phyloP scores from a whole-genome alignment of 2,329 filamentous ascomycete species.

The Claviceps maximensis region DNA sequence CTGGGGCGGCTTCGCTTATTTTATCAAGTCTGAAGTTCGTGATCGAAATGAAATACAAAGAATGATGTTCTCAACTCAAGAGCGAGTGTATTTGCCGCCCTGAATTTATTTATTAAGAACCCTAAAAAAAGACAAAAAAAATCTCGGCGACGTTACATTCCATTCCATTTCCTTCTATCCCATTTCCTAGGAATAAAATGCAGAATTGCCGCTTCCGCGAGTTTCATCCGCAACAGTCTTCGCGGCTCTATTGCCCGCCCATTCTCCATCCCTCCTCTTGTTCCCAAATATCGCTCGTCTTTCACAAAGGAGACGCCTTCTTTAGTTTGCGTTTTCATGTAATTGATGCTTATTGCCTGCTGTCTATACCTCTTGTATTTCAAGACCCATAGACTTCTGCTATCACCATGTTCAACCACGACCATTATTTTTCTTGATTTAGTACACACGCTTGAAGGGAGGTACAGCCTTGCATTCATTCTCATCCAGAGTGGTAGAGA shows the following conservation, averaged over 20 bases:
- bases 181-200: neutral
- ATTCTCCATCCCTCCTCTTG: neutral
- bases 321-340: neutral
- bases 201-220: neutral
- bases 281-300: constrained; percentile 5
- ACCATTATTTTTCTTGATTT: constrained; percentile 21
- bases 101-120: too few species aligned
- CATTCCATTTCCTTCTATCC: too few species aligned
- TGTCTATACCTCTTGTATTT: neutral
- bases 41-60: too few species aligned
- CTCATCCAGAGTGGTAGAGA: constrained; percentile 76
- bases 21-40: too few species aligned
- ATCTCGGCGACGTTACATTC: neutral
- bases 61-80: too few species aligned
- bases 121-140: neutral
- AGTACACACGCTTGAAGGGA: constrained; percentile 91
- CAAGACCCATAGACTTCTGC: neutral
- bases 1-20: too few species aligned
- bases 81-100: too few species aligned
- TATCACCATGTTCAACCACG: neutral
- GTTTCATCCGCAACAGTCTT: neutral
- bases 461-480: constrained; percentile 91
- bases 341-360: neutral
- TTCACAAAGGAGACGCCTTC: constrained; percentile 7
- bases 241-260: neutral